Evolutionary conservation across 306 rosid species (phyloP).

Genomic region (Corylus americana): DNA sequence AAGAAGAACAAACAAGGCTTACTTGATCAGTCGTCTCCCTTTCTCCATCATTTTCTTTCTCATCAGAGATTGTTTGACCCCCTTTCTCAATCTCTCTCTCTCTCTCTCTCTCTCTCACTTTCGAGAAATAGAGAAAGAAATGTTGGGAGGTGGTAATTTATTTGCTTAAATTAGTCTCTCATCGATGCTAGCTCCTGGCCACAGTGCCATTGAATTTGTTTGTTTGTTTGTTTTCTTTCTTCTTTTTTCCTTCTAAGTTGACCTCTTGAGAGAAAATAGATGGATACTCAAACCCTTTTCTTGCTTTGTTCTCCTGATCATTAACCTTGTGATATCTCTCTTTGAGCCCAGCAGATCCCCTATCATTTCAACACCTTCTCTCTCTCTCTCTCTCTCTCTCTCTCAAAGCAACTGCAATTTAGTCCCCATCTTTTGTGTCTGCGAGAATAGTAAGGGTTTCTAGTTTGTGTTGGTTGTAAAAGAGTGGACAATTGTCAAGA

Average conservation of each 20-base stretch:
- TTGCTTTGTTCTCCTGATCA: slow-evolving; percentile 1
- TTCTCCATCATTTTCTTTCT: slow-evolving; percentile 16
- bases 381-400: neutral
- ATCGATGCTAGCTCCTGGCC: slow-evolving; percentile 15
- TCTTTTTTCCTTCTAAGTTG: slow-evolving; percentile 5
- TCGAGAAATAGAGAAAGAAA: slow-evolving; percentile 26
- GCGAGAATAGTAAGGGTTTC: neutral
- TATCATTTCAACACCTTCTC: neutral
- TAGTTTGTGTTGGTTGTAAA: neutral
- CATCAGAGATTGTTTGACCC: neutral
- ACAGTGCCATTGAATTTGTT: slow-evolving; percentile 29
- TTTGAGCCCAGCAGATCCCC: neutral
- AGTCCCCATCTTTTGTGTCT: neutral
- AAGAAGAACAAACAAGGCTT: neutral
- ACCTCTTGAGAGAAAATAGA: neutral
- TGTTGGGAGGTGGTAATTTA: slow-evolving; percentile 31
- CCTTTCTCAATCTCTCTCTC: neutral
- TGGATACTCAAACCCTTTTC: neutral
- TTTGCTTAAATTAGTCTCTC: slow-evolving; percentile 30
- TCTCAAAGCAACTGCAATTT: slow-evolving; percentile 12
- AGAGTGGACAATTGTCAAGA: slow-evolving; percentile 16
- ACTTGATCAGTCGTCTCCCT: slow-evolving; percentile 11
- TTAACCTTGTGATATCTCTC: neutral
- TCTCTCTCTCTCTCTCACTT: slow-evolving; percentile 29
- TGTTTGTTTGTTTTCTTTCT: slow-evolving; percentile 3